Conservation (phyloP, 176 grass and related monocot species). For the Lolium rigidum region DNA sequence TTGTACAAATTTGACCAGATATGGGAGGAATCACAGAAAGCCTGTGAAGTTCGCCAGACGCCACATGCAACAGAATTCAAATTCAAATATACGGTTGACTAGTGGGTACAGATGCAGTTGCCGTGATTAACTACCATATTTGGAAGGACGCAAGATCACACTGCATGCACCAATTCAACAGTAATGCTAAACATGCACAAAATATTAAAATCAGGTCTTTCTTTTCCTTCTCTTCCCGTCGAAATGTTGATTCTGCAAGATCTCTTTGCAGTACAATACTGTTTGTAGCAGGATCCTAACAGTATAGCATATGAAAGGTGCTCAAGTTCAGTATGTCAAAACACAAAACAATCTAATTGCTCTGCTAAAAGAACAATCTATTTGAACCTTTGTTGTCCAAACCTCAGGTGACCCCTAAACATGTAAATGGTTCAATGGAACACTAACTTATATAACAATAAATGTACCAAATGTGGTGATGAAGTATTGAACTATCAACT, state of each 20-base stretch:
- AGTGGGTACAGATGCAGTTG: not conserved
- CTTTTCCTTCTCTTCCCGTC: not conserved
- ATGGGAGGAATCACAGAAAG: not conserved
- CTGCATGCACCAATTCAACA: not conserved
- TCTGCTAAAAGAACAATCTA: not conserved
- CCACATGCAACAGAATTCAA: not conserved
- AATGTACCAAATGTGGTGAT: constrained; percentile 16
- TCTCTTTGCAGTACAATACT: not conserved
- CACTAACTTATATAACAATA: not conserved
- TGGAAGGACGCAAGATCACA: not conserved
- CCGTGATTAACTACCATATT: not conserved
- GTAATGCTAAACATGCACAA: not conserved
- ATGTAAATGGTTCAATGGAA: constrained; percentile 14
- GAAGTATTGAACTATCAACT: not conserved
- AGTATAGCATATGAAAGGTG: not conserved
- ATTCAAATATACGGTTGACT: not conserved
- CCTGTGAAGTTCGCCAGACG: not conserved
- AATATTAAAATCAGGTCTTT: not conserved
- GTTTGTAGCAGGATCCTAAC: too few species aligned
- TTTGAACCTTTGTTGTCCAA: not conserved
- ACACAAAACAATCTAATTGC: not conserved
- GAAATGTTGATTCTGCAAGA: not conserved
- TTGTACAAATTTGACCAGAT: not conserved
- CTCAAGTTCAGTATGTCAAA: not conserved
- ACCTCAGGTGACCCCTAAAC: not conserved